Conservation (phyloP, 805 yeast genomes). For the Sugiyamaella qingdaonensis region DNA sequence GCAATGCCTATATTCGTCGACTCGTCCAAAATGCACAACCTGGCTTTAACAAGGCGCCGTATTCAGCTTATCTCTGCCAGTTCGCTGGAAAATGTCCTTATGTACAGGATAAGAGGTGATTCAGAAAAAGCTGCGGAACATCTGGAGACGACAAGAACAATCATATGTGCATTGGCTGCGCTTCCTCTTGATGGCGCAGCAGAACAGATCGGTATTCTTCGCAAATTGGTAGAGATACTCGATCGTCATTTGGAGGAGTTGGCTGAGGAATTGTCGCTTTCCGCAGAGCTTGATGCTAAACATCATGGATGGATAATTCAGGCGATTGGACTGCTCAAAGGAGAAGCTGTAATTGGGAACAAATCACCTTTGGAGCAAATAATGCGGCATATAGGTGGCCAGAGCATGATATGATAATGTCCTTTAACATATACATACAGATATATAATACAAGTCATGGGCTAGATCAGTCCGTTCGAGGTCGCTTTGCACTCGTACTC, state of each 20-base stretch:
- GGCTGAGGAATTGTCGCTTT: conserved; percentile 8
- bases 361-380: conserved; percentile 19
- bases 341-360: conserved; percentile 19
- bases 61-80: conserved; percentile 16
- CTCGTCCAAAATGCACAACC: conserved; percentile 4
- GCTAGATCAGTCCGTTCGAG: not conserved
- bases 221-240: conserved; percentile 9
- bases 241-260: conserved; percentile 12
- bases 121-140: not conserved
- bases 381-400: not conserved
- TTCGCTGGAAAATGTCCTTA: conserved; percentile 9
- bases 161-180: conserved; percentile 3
- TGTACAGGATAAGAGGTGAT: conserved; percentile 11
- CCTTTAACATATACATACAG: not conserved
- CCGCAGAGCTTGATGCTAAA: conserved; percentile 14
- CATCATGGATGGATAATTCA: conserved; percentile 20
- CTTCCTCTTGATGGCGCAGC: not conserved
- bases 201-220: not conserved
- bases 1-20: conserved; percentile 13
- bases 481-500: not conserved
- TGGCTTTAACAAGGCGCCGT: conserved; percentile 10
- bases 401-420: not conserved
- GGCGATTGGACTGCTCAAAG: conserved; percentile 19
- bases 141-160: conserved; percentile 3
- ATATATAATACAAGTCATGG: not conserved